Evolutionary conservation across 305 asterid genomes (phyloP).

Genomic region (Fraxinus paxiana): DNA sequence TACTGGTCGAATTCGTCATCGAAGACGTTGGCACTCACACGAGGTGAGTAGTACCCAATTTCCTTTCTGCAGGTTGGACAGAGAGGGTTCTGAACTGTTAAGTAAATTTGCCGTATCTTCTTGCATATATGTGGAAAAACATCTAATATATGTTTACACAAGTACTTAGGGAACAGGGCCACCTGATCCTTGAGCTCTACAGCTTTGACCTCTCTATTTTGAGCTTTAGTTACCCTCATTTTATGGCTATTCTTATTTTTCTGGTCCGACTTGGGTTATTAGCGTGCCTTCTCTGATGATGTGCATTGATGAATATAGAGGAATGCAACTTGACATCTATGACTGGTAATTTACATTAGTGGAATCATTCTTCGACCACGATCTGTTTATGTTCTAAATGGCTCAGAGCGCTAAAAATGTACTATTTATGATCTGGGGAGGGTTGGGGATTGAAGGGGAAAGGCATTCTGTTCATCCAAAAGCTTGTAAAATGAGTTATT

Average conservation of each 20-base stretch:
- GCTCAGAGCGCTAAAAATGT: not conserved
- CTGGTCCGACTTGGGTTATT: not conserved
- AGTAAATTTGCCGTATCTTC: not conserved
- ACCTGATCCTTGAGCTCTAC: not conserved
- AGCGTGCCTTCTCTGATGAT: not conserved
- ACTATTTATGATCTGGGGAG: not conserved
- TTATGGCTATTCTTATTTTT: not conserved
- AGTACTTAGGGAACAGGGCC: not conserved
- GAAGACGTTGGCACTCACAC: slow-evolving; percentile 39
- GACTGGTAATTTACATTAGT: too few species aligned
- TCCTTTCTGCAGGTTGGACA: not conserved
- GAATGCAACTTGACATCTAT: too few species aligned
- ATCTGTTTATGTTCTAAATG: not conserved
- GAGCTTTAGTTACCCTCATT: not conserved
- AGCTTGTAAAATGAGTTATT: not conserved
- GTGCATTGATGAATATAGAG: not conserved
- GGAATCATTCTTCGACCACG: too few species aligned
- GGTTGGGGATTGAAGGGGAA: not conserved
- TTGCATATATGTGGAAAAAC: not conserved
- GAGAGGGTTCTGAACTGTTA: not conserved
- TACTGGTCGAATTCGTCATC: slow-evolving; percentile 43
- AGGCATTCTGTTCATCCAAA: not conserved
- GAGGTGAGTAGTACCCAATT: slow-evolving; percentile 37
- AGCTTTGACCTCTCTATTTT: too few species aligned
- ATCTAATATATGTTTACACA: not conserved